Evolutionary conservation across 179 eudicot species (phyloP), one percentile per base, ranked within the genome.

Genomic region (Silene vulgaris): DNA sequence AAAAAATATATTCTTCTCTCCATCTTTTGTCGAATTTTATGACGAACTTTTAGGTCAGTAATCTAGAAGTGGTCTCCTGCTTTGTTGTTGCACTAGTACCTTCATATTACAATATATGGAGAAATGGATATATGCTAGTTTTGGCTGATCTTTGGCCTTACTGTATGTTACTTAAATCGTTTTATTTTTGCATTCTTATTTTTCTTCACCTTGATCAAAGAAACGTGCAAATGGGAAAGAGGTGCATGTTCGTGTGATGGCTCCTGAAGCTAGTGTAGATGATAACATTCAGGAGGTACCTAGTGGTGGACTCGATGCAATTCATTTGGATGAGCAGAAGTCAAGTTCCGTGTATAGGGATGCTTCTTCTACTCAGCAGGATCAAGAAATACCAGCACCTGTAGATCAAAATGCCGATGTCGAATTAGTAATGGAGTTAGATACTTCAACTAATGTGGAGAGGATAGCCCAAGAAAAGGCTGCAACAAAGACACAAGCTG

Each of bases 401-500:
- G 88, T 65, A 66, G 69, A 80, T 71, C 84, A 86, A 75, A 76
- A 28, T 29, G 71, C 80, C 77, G 83, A 76, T 77, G 30, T 66
- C 7, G 81, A 79, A 62, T 85, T 62, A 57, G 71, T 77, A 12
- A 69, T 29, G 28, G 82, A 59, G 60, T 66, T 80, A 4, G 81
- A 74, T 74, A 56, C 80, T 64, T 75, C 79, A 65, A 81, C 84
- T 74, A 86, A 83, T 65, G 87, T 74, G 61, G 96, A 89, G 82
- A 80, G 76, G 75, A 77, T 72, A 61, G 84, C 61, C 35, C 87
- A 68, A 77, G 93, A 92, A 77, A 83, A 81, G 81, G 99, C 99
- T 82, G 97, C 91, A 43, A 88, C 88, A 73, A 90, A 92, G 86
- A 86, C 90, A 69, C 99, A 95, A 77, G 97, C 99, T 71, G 97